phyloP scores from a whole-genome alignment of 441 rosid species.

The Populus trichocarpa region DNA sequence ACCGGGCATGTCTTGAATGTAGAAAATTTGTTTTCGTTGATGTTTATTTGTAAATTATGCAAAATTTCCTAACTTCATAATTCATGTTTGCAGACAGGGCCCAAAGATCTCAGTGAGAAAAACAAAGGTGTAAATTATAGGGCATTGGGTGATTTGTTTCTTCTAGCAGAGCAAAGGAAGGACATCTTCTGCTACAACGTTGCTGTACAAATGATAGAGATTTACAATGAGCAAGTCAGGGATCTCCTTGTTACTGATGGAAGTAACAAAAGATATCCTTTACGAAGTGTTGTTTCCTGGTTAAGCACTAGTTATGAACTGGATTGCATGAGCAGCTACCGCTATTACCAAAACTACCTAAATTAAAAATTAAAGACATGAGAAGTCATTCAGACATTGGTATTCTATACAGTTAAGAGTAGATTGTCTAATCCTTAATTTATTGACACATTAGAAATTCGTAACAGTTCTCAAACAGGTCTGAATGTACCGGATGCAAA shows the following conservation, averaged over 20 bases:
- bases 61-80: slow-evolving; percentile 1
- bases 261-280: slow-evolving; percentile 95
- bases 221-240: slow-evolving; percentile 94
- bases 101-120: slow-evolving; percentile 73
- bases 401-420: neutral
- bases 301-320: slow-evolving; percentile 9
- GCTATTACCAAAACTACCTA: neutral
- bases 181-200: slow-evolving; percentile 71
- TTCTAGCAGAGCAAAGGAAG: slow-evolving; percentile 78
- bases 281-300: slow-evolving; percentile 8
- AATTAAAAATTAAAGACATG: neutral
- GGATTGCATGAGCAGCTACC: neutral
- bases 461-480: slow-evolving; percentile 79
- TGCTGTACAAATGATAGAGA: slow-evolving; percentile 97
- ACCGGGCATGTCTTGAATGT: neutral
- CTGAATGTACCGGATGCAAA: slow-evolving; percentile 85
- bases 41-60: neutral
- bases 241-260: slow-evolving; percentile 90
- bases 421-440: slow-evolving; percentile 44
- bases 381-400: slow-evolving; percentile 3
- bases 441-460: slow-evolving; percentile 69
- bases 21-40: slow-evolving; percentile 4
- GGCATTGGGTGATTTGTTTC: slow-evolving; percentile 84
- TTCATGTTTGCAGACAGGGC: slow-evolving; percentile 64
- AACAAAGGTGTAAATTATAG: slow-evolving; percentile 88